A percentile compares a stretch with the other conserved stretches of the same genome.
phyloP scores from a whole-genome alignment of 192 early-diverging fungal genomes.

The Coemansia sp. region DNA sequence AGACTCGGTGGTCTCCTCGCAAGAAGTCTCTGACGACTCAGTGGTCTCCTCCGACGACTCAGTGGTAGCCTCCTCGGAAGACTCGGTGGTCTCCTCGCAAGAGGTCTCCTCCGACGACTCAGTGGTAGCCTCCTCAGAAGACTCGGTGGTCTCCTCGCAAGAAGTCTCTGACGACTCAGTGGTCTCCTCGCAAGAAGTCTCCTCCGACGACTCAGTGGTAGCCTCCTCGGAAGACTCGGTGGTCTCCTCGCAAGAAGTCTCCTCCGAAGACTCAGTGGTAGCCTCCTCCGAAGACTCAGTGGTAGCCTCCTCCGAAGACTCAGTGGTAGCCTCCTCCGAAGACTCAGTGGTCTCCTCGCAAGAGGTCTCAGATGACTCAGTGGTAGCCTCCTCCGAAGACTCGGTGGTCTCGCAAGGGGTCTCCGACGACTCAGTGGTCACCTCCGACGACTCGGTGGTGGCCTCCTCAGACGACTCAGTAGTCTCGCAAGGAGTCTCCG shows the following conservation, averaged over 20 bases:
- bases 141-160: conserved; percentile 13
- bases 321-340: conserved; percentile 4
- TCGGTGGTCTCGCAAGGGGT: conserved; percentile 15
- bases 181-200: conserved; percentile 6
- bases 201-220: neutral
- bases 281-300: neutral
- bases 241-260: conserved; percentile 15
- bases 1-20: conserved; percentile 6
- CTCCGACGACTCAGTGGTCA: neutral
- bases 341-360: conserved; percentile 15
- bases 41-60: conserved; percentile 10
- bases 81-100: conserved; percentile 18
- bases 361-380: conserved; percentile 4
- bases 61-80: too few relatives aligned
- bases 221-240: conserved; percentile 13
- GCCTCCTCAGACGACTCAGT: conserved; percentile 13
- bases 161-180: conserved; percentile 11
- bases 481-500: conserved; percentile 12
- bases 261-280: conserved; percentile 1
- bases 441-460: conserved; percentile 10
- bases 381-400: conserved; percentile 3
- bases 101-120: conserved; percentile 1
- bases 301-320: neutral
- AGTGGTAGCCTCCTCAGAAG: conserved; percentile 1
- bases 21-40: neutral